A percentile compares a stretch with the other conserved stretches of the same genome.
These are phyloP conservation scores for Davidsoniella virescens DNA, from an alignment of 2,329 filamentous ascomycete genomes.

Conservation along the genomic window DNA sequence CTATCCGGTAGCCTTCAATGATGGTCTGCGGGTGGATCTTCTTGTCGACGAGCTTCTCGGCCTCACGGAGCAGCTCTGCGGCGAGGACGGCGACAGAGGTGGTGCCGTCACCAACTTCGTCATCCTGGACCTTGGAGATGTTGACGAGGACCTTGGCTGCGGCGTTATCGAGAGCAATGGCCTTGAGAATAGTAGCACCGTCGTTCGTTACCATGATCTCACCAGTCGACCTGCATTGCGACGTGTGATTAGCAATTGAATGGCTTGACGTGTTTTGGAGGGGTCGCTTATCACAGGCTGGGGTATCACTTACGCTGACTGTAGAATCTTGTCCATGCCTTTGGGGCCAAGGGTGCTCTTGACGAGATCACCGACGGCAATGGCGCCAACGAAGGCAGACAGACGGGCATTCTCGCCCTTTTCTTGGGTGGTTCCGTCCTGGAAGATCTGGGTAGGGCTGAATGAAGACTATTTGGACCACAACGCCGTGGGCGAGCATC, in stretches of 20 bases:
- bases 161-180: constrained; percentile 95
- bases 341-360: constrained; percentile 96
- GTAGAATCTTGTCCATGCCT: constrained; percentile 97
- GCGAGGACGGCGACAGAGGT: constrained; percentile 95
- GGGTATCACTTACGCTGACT: constrained; percentile 61
- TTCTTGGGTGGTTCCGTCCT: constrained; percentile 90
- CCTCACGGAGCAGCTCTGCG: constrained; percentile 86
- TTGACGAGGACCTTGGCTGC: constrained; percentile 97
- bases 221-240: constrained; percentile 56
- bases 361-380: constrained; percentile 90
- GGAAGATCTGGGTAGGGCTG: constrained; percentile 95
- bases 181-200: constrained; percentile 94
- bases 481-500: not conserved
- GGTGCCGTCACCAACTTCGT: constrained; percentile 95
- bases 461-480: constrained; percentile 30
- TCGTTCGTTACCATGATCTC: constrained; percentile 99
- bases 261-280: not conserved
- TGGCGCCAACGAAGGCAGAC: constrained; percentile 94
- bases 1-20: constrained; percentile 97
- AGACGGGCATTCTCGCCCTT: constrained; percentile 98
- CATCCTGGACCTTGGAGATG: constrained; percentile 97
- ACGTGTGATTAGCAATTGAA: constrained; percentile 8
- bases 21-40: constrained; percentile 99
- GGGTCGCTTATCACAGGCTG: not conserved
- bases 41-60: constrained; percentile 91